phyloP scores from a whole-genome alignment of 129 eudicot species.

The Flaveria trinervia region DNA sequence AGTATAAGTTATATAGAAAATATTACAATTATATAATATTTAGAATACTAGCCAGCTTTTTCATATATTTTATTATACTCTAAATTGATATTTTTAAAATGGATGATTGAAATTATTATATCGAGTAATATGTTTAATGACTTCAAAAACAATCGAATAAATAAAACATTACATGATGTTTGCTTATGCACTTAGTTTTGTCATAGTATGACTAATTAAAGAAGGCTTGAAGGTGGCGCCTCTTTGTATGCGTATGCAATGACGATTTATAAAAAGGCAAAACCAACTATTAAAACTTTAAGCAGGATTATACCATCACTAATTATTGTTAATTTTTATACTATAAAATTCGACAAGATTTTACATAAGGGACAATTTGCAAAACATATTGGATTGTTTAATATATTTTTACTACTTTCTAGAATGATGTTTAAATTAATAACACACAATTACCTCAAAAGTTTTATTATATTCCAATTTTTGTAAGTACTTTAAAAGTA shows the following conservation, averaged over 20 bases:
- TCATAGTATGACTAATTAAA: constrained; percentile 19
- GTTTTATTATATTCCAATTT: too few species aligned
- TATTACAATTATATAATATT: background rate
- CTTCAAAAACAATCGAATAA: background rate
- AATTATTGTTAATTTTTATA: background rate
- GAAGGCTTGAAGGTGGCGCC: constrained; percentile 21
- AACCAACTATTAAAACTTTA: constrained; percentile 19
- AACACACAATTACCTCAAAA: too few species aligned
- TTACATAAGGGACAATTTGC: background rate
- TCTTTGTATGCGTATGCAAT: constrained; percentile 40
- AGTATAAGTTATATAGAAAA: background rate
- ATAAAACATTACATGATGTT: constrained; percentile 9
- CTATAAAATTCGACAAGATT: background rate
- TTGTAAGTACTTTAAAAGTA: too few species aligned
- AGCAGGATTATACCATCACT: background rate
- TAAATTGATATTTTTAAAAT: background rate
- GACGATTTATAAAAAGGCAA: constrained; percentile 13
- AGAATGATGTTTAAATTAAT: too few species aligned
- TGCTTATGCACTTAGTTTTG: constrained; percentile 23
- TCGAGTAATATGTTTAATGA: background rate
- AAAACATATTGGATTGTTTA: too few species aligned
- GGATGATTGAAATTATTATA: background rate
- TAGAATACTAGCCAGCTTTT: background rate
- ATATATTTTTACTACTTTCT: too few species aligned
- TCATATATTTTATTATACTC: background rate